Percentiles rank a stretch among this genome's conserved stretches.
phyloP scores from a whole-genome alignment of 495 filamentous ascomycete species.

The Lindgomyces ingoldianus region DNA sequence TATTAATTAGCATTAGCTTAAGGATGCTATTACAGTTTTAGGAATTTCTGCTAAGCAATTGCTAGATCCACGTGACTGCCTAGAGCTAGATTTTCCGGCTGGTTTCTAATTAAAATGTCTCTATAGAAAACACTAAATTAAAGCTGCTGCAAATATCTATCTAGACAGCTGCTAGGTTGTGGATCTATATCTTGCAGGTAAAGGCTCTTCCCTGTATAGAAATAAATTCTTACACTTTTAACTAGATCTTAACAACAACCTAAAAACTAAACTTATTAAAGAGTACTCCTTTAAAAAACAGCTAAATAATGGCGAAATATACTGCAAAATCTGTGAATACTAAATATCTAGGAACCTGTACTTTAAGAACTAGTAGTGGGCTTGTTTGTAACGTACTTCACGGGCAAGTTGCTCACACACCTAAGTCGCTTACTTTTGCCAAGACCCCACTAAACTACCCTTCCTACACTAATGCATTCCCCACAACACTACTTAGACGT shows the following conservation, averaged over 20 bases:
- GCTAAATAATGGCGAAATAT: slow-evolving; percentile 8
- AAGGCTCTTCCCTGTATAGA: slow-evolving; percentile 12
- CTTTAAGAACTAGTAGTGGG: slow-evolving; percentile 13
- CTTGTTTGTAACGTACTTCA: too few species aligned
- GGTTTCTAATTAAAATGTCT: slow-evolving; percentile 5
- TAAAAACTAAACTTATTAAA: slow-evolving; percentile 15
- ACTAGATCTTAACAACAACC: slow-evolving; percentile 11
- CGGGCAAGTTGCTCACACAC: too few species aligned
- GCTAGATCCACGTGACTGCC: neutral
- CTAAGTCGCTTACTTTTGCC: too few species aligned
- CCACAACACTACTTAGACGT: too few species aligned
- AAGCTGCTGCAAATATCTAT: slow-evolving; percentile 5
- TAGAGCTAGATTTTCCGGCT: slow-evolving; percentile 10
- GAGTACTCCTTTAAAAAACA: slow-evolving; percentile 19
- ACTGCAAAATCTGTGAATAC: slow-evolving; percentile 13
- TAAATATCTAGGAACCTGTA: slow-evolving; percentile 20
- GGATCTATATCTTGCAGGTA: slow-evolving; percentile 10
- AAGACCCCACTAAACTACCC: too few species aligned
- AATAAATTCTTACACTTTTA: slow-evolving; percentile 18
- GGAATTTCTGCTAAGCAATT: slow-evolving; percentile 7
- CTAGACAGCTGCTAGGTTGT: slow-evolving; percentile 1
- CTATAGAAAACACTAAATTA: slow-evolving; percentile 4
- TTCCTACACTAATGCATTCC: too few species aligned
- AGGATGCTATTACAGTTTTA: slow-evolving; percentile 13
- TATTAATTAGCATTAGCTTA: slow-evolving; percentile 12